phyloP scores from a whole-genome alignment of 2,329 filamentous ascomycete genomes.

The Aspergillus fumigatus region DNA sequence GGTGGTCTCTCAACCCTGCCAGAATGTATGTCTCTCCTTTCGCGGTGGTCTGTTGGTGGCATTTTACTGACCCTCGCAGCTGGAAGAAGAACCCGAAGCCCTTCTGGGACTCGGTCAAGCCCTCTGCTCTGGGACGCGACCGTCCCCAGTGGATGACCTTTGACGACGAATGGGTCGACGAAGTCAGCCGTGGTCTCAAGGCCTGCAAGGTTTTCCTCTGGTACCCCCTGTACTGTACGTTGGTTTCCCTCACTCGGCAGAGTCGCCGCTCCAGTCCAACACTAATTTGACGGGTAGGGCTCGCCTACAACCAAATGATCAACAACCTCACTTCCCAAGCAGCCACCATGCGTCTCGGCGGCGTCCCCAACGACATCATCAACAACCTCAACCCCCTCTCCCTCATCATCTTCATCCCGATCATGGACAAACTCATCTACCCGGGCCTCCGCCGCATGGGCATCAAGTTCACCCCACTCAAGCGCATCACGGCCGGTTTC shows the following conservation, averaged over 20 bases:
- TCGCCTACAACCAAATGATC: conserved; percentile 52
- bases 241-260: background rate
- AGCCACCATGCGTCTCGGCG: conserved; percentile 49
- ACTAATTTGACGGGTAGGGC: conserved; percentile 18
- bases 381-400: conserved; percentile 52
- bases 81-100: conserved; percentile 13
- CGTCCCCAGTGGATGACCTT: conserved; percentile 62
- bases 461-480: conserved; percentile 50
- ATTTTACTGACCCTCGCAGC: conserved; percentile 5
- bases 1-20: conserved; percentile 59
- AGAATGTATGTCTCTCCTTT: conserved; percentile 43
- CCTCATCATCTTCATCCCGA: conserved; percentile 52
- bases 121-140: conserved; percentile 17
- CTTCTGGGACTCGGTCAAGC: conserved; percentile 32
- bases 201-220: conserved; percentile 66
- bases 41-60: too few relatives aligned
- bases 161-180: conserved; percentile 78
- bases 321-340: conserved; percentile 55
- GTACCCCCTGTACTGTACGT: conserved; percentile 47
- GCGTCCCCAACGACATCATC: conserved; percentile 54
- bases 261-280: too few relatives aligned
- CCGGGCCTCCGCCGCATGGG: conserved; percentile 44
- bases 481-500: conserved; percentile 51
- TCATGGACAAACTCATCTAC: conserved; percentile 52
- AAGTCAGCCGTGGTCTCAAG: conserved; percentile 65